Conservation (phyloP, 805 yeast genomes). For the Priceomyces haplophilus region DNA sequence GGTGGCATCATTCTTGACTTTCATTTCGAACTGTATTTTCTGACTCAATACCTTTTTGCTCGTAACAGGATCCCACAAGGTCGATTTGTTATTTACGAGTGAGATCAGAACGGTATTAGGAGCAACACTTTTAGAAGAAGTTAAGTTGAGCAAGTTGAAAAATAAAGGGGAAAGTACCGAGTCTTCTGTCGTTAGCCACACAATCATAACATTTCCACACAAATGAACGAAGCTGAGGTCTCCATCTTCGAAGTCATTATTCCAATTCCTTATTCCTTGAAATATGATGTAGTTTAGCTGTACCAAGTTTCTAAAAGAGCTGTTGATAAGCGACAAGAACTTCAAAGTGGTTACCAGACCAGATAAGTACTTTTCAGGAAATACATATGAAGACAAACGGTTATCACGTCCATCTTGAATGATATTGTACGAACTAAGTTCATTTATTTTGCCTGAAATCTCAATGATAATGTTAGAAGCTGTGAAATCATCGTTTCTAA, state of each 20-base stretch:
- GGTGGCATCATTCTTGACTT: background rate
- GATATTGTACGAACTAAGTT: background rate
- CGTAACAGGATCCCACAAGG: background rate
- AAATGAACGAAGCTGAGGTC: slow-evolving; percentile 10
- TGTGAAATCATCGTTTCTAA: slow-evolving; percentile 6
- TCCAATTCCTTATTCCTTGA: slow-evolving; percentile 4
- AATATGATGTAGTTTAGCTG: slow-evolving; percentile 8
- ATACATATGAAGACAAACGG: background rate
- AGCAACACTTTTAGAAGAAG: slow-evolving; percentile 2
- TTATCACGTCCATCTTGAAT: background rate
- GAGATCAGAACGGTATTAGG: slow-evolving; percentile 1
- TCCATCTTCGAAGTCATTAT: slow-evolving; percentile 6
- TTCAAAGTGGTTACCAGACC: slow-evolving; percentile 5
- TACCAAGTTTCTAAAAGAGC: slow-evolving; percentile 9
- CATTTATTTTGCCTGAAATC: slow-evolving; percentile 3
- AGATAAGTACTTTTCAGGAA: slow-evolving; percentile 3
- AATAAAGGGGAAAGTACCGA: slow-evolving; percentile 6
- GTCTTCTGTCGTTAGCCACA: slow-evolving; percentile 7
- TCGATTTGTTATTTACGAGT: background rate
- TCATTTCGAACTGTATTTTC: background rate
- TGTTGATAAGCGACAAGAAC: slow-evolving; percentile 5
- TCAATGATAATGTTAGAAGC: slow-evolving; percentile 7
- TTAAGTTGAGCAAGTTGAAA: slow-evolving; percentile 6
- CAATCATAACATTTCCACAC: slow-evolving; percentile 9
- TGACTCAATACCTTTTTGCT: background rate